Conservation (phyloP, 1,139 yeast species). For the Kodamaea anthophila region DNA sequence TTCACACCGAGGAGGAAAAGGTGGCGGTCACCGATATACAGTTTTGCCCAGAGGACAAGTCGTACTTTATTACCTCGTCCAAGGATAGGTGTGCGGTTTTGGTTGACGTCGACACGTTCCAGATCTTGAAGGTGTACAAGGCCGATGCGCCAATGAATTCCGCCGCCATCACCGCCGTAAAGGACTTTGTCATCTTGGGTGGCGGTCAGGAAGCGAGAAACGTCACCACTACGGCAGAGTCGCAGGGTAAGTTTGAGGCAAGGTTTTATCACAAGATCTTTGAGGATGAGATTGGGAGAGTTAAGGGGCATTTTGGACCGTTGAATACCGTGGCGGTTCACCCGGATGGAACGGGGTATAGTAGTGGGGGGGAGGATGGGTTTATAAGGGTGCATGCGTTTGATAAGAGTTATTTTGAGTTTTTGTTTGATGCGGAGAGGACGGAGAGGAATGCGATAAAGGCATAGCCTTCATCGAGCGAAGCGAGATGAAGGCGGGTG, state of each 20-base stretch:
- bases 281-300: conserved; percentile 94
- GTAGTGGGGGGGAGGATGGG: conserved; percentile 98
- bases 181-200: conserved; percentile 88
- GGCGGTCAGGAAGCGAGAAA: conserved; percentile 99
- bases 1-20: conserved; percentile 51
- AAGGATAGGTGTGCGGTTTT: conserved; percentile 87
- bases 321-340: conserved; percentile 89
- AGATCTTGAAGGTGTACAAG: conserved; percentile 65
- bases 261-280: conserved; percentile 93
- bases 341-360: conserved; percentile 90
- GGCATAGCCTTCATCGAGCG: background rate
- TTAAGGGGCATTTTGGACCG: conserved; percentile 98
- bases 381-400: conserved; percentile 89
- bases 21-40: conserved; percentile 75
- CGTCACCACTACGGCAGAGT: conserved; percentile 90
- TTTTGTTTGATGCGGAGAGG: conserved; percentile 80
- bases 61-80: conserved; percentile 88
- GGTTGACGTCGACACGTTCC: conserved; percentile 70
- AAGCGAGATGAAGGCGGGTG: background rate
- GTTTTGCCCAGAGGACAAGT: conserved; percentile 70
- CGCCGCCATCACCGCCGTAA: conserved; percentile 88
- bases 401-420: conserved; percentile 88
- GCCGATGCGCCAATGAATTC: conserved; percentile 95
- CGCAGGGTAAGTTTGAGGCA: conserved; percentile 96
- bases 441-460: conserved; percentile 45